These are phyloP conservation scores for Daldinia sp. DNA, from an alignment of 2,329 filamentous ascomycete genomes.

Conservation along the genomic window DNA sequence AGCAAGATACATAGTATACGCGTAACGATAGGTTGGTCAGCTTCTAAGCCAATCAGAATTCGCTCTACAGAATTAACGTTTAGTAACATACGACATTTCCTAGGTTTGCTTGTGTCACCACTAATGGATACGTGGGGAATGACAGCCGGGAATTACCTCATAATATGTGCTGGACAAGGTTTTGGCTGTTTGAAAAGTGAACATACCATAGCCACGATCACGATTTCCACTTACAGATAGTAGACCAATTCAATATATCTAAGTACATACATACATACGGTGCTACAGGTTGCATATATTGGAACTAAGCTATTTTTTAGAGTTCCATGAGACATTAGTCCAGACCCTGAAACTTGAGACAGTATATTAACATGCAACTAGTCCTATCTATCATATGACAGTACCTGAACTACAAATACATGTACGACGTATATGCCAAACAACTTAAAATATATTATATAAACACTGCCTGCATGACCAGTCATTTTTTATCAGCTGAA, in stretches of 20 bases:
- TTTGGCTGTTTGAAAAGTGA: neutral
- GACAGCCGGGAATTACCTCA: neutral
- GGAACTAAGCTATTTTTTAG: neutral
- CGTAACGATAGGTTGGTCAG: neutral
- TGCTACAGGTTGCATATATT: no score
- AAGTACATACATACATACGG: no score
- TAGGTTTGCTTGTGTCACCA: slow-evolving; percentile 8
- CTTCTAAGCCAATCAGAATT: neutral
- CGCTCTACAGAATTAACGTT: neutral
- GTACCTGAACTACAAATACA: slow-evolving; percentile 8
- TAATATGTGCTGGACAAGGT: slow-evolving; percentile 8
- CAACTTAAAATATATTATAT: slow-evolving; percentile 6
- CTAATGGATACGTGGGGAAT: slow-evolving; percentile 14
- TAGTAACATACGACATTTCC: neutral
- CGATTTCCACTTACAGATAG: neutral
- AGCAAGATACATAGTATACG: slow-evolving; percentile 6
- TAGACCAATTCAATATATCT: neutral
- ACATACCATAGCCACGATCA: neutral
- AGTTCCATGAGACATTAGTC: neutral
- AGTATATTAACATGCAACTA: neutral
- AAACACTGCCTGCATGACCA: slow-evolving; percentile 24
- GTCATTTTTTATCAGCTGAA: slow-evolving; percentile 31
- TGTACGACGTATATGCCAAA: neutral
- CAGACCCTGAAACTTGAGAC: neutral
- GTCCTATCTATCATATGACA: slow-evolving; percentile 1